Evolutionary conservation across 805 yeast genomes (phyloP).

Genomic region (Metschnikowia cerradonensis): DNA sequence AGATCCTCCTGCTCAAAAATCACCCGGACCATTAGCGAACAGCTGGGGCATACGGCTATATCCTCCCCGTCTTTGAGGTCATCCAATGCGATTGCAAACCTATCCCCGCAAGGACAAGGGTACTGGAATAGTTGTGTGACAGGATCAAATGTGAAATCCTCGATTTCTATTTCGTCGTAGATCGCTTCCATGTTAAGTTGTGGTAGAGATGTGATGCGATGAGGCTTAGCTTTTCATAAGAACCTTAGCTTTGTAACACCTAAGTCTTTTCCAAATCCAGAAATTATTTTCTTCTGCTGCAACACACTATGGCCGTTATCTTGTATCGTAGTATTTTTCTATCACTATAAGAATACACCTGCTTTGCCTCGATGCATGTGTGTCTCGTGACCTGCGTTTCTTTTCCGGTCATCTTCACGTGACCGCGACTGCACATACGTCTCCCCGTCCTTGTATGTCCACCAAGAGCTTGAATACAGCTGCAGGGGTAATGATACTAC

Average conservation of each 20-base stretch:
- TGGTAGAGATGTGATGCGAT: background rate
- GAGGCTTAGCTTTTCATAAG: background rate
- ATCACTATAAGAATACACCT: background rate
- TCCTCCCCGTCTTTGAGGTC: conserved; percentile 90
- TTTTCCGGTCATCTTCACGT: background rate
- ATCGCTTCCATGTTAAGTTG: conserved; percentile 47
- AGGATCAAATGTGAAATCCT: conserved; percentile 90
- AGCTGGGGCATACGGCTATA: conserved; percentile 94
- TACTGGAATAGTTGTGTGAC: conserved; percentile 78
- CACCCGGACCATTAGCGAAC: conserved; percentile 89
- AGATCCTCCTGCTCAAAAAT: conserved; percentile 71
- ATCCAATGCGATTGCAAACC: conserved; percentile 78
- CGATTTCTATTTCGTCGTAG: conserved; percentile 95
- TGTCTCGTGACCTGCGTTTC: background rate
- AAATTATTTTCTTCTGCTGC: background rate
- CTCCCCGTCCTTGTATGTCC: background rate
- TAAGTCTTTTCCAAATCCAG: background rate
- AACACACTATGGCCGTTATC: background rate
- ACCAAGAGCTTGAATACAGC: background rate
- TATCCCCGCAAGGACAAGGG: conserved; percentile 98
- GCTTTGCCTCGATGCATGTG: background rate
- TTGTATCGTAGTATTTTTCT: background rate
- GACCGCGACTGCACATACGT: background rate
- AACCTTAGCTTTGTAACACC: background rate
- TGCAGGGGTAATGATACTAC: too few species aligned